These are phyloP conservation scores for Globisporangium parvum DNA, from an alignment of 352 stramenopile species.

Conservation along the genomic window DNA sequence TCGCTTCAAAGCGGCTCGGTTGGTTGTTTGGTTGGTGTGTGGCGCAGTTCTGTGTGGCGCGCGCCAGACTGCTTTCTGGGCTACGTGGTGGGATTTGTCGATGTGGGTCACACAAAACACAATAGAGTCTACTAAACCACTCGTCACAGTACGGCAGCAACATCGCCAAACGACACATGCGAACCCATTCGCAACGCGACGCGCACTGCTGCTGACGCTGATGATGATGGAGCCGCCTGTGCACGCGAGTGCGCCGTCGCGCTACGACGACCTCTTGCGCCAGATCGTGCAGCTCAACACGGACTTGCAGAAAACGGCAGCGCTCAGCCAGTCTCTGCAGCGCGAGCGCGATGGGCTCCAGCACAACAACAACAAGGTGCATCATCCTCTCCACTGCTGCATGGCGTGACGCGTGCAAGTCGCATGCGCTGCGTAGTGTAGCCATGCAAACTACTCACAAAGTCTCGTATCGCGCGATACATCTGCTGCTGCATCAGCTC, in stretches of 20 bases:
- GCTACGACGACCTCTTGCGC: conserved; percentile 68
- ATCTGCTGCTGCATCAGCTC: conserved; percentile 25
- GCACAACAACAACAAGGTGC: conserved; percentile 54
- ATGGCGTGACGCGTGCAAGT: too few species aligned
- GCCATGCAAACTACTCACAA: too few species aligned
- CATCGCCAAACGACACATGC: background rate
- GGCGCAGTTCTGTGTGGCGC: background rate
- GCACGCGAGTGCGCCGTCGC: conserved; percentile 15
- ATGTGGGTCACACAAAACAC: background rate
- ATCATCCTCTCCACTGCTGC: too few species aligned
- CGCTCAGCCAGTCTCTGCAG: conserved; percentile 74
- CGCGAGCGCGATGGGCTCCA: conserved; percentile 66
- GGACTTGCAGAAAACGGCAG: conserved; percentile 77
- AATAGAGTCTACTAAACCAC: background rate
- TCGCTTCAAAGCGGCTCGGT: conserved; percentile 10
- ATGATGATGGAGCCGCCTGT: conserved; percentile 5
- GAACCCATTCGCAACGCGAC: too few species aligned
- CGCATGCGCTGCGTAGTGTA: too few species aligned
- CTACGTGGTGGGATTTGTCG: too few species aligned
- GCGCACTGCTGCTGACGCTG: too few species aligned
- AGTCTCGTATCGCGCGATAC: too few species aligned
- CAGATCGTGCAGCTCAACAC: conserved; percentile 84
- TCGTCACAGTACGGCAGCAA: too few species aligned
- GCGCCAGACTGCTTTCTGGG: background rate
- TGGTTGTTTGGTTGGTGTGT: conserved; percentile 10